These are phyloP conservation scores for Plasmodium yoelii DNA, from an alignment of 169 alveolate genomes.

Conservation along the genomic window DNA sequence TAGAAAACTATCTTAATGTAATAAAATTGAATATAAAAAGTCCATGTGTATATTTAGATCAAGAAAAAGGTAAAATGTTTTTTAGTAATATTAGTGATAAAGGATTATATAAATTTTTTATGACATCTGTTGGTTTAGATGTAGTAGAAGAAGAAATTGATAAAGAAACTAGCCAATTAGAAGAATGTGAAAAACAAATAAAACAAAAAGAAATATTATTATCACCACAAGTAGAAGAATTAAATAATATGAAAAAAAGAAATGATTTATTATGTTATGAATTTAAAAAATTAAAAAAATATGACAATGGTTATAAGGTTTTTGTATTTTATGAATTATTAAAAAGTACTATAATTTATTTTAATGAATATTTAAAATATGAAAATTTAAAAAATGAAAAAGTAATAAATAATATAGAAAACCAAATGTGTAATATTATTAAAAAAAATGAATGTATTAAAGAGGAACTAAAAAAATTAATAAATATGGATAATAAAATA, in stretches of 20 bases:
- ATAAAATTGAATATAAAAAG: conserved; percentile 78
- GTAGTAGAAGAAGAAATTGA: conserved; percentile 71
- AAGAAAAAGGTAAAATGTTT: conserved; percentile 84
- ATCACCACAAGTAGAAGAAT: conserved; percentile 79
- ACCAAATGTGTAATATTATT: conserved; percentile 28
- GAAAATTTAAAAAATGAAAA: conserved; percentile 77
- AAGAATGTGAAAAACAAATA: conserved; percentile 78
- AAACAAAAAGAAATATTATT: conserved; percentile 79
- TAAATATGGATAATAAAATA: conserved; percentile 40
- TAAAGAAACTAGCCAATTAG: conserved; percentile 78
- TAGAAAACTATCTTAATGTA: conserved; percentile 9
- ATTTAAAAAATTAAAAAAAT: conserved; percentile 77
- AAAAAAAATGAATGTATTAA: conserved; percentile 49
- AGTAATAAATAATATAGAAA: conserved; percentile 74
- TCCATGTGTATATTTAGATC: conserved; percentile 87
- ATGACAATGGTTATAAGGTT: conserved; percentile 79
- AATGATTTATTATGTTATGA: conserved; percentile 77
- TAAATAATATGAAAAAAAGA: conserved; percentile 74
- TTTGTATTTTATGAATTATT: conserved; percentile 74
- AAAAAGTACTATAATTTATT: conserved; percentile 75
- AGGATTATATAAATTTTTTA: conserved; percentile 81
- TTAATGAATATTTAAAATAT: conserved; percentile 77
- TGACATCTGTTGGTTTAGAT: conserved; percentile 83
- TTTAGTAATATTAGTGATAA: conserved; percentile 79
- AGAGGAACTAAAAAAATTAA: conserved; percentile 37